Base-by-base conservation (phyloP, 805 yeast genomes). In the Wickerhamiella musiphila region DNA sequence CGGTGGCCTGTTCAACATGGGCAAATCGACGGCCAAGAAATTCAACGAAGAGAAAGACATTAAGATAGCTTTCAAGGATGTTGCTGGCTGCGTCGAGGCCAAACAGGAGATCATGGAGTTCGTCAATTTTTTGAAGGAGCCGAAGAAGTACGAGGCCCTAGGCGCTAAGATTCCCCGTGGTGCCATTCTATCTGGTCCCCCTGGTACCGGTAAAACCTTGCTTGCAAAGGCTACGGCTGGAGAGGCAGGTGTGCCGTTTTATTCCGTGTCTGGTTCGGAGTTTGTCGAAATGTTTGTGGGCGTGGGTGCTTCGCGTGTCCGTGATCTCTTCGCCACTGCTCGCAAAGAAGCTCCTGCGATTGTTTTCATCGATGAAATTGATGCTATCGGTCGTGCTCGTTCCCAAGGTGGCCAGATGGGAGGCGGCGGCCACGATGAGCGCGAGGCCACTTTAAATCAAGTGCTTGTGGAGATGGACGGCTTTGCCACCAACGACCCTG, bases 161-260 rank as follows among this genome's bases (percentile, higher is more conserved):
- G 99, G 99, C 24, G 99, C 96, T 24, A 81, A 83, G 53, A 90
- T 90, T 43, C 99, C 99, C 29, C 71, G 96, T 52, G 99, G 99
- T 45, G 98, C 98, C 7, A 81, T 90, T 38, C 61, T 90, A 35
- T 78, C 94, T 2, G 99, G 99, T 30, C 94, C 98, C 12, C 99
- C 99, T 32, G 99, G 99, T 61, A 90, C 98, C 7, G 99, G 99
- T 71, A 90, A 90, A 54, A 90, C 99, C 1, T 62, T 90, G 33
- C 60, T 90, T 31, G 99, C 99, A 9, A 86, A 82, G 52, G 99
- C 99, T 4, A 90, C 96, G 31, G 98, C 98, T 2, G 98, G 98
- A 43, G 99, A 90, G 56, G 98, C 99, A 0, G 93, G 90, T 35
- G 98, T 90, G 25, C 95, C 99, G 26, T 90, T 90, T 53, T 73